phyloP scores from a whole-genome alignment of 2,329 filamentous ascomycete species.

The Fonsecaea pedrosoi region DNA sequence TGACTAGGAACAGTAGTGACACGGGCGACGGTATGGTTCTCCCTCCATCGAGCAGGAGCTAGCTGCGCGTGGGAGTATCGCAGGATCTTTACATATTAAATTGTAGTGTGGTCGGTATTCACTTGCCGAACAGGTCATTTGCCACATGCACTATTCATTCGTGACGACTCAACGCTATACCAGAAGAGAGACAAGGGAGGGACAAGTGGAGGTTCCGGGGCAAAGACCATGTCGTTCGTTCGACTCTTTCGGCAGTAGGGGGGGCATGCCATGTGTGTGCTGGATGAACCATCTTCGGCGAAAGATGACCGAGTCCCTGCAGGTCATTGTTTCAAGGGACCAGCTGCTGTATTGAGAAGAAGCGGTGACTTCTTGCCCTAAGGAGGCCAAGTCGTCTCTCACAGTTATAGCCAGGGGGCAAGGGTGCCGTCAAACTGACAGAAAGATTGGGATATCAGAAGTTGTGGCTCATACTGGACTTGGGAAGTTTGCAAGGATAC shows the following conservation, averaged over 20 bases:
- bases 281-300: too few species aligned
- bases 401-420: too few species aligned
- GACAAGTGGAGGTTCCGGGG: neutral
- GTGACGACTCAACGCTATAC: neutral
- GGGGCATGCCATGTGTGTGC: neutral
- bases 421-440: too few species aligned
- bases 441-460: too few species aligned
- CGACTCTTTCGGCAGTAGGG: neutral
- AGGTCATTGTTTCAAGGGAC: too few species aligned
- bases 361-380: too few species aligned
- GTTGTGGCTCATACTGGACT: too few species aligned
- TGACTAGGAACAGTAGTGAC: neutral
- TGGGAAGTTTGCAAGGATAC: too few species aligned
- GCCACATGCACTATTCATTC: neutral
- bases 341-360: too few species aligned
- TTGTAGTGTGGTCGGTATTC: neutral
- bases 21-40: neutral
- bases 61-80: neutral
- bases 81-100: neutral
- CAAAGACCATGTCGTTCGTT: neutral
- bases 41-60: neutral
- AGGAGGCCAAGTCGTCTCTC: too few species aligned
- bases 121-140: neutral
- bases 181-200: neutral
- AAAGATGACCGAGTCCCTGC: too few species aligned